Evolutionary conservation across 2,329 filamentous ascomycete genomes (phyloP), one percentile per base, ranked within the genome.

Genomic region (Cytospora paraplurivora): DNA sequence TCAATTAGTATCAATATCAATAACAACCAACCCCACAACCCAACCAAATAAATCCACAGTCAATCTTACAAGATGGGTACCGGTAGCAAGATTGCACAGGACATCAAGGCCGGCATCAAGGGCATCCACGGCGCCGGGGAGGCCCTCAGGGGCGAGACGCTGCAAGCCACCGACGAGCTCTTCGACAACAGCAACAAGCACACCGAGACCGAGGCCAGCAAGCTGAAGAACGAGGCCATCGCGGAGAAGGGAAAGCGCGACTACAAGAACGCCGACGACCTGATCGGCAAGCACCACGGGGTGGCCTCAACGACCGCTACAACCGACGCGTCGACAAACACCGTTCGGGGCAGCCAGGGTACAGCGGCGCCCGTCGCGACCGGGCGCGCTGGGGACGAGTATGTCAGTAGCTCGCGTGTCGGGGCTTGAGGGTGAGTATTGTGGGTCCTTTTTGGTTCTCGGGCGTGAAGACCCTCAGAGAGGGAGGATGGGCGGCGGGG

Each of bases 231-330:
- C 64, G 69, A 71, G 58, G 71, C 72, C 0, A 68, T 76, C 17
- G 66, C 70, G 3, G 73, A 73, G 67, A 73, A 75, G 58, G 73
- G 75, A 63, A 71, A 70, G 66, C 72, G 74, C 65, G 74, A 72
- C 1, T 69, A 74, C 41, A 70, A 71, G 69, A 71, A 72, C 0
- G 68, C 70, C 12, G 69, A 75, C 64, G 64, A 72, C 53, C 72
- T 73, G 62, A 58, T 74, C 19, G 71, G 69, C 3, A 62, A 61
- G 8, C 69, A 66, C 33, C 72, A 74, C 21, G 63, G 63, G 35
- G 44, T 50, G 1, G 50, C 33, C n/a, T 59, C 56, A 4, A 27
- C 37, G 47, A 38, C 50, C 3, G 38, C 55, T 2, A 35, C 47
- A 17, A 38, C 27, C 17, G 19, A 11, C 41, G 10, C 32, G 27